phyloP scores from a whole-genome alignment of 129 eudicot genomes.

The Apium graveolens region DNA sequence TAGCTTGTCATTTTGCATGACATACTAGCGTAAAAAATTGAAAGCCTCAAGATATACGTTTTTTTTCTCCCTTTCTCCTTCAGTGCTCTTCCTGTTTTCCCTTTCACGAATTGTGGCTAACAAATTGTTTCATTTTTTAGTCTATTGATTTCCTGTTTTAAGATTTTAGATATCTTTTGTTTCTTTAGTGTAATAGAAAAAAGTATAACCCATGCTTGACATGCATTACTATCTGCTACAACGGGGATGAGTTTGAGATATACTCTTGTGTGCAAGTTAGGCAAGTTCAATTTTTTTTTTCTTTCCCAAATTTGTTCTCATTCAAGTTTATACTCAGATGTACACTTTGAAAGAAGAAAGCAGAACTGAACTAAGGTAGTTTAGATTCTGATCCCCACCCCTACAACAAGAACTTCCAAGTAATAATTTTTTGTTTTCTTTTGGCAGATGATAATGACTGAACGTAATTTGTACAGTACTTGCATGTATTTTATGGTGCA shows the following conservation, averaged over 20 bases:
- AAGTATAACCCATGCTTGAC: neutral
- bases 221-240: neutral
- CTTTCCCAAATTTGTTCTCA: neutral
- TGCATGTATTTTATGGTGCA: neutral
- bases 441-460: neutral
- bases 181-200: neutral
- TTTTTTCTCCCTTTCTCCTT: neutral
- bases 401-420: neutral
- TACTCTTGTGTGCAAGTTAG: neutral
- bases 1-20: neutral
- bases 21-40: neutral
- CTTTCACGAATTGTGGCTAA: neutral
- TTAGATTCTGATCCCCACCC: neutral
- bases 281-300: neutral
- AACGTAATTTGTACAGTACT: neutral
- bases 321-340: neutral
- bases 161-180: neutral
- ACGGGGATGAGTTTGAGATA: neutral
- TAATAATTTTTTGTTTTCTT: neutral
- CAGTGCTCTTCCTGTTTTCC: neutral
- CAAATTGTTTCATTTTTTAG: neutral
- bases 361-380: neutral
- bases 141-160: too few species aligned
- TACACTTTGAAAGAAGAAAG: neutral
- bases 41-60: neutral